A percentile compares a stretch with the other conserved stretches of the same genome.
Conservation (phyloP, 495 filamentous ascomycete genomes). For the Aspergillus haitiensis region DNA sequence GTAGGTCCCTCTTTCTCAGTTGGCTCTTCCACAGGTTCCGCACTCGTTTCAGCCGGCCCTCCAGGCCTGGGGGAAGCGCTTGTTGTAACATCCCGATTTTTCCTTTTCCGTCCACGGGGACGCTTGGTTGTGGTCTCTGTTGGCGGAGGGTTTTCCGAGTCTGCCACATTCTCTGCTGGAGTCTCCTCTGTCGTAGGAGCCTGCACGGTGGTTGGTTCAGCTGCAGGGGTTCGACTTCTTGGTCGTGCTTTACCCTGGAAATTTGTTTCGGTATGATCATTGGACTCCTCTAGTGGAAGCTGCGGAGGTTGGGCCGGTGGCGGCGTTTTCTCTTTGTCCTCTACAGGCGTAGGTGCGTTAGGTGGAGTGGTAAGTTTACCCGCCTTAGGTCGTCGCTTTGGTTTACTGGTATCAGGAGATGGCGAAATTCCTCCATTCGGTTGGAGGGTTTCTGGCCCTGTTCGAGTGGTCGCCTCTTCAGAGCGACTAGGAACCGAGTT, state of each 20-base stretch:
- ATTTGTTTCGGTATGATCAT: neutral
- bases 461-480: neutral
- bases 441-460: conserved; percentile 6
- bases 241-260: neutral
- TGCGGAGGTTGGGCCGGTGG: no score
- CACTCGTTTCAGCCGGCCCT: conserved; percentile 3
- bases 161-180: conserved; percentile 3
- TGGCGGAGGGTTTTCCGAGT: conserved; percentile 1
- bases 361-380: neutral
- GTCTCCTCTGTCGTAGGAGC: conserved; percentile 10
- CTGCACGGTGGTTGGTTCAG: conserved; percentile 11
- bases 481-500: neutral
- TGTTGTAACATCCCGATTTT: conserved; percentile 1
- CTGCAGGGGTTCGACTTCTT: conserved; percentile 14
- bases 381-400: neutral
- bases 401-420: neutral
- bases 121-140: conserved; percentile 1
- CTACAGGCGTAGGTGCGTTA: no score
- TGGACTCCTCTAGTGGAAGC: no score
- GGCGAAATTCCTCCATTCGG: neutral
- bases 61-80: neutral
- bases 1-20: conserved; percentile 5
- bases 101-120: conserved; percentile 15
- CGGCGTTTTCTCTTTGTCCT: no score
- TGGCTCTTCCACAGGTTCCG: conserved; percentile 3